Conservation (phyloP, 805 yeast species). For the Metschnikowia noctiluminum region DNA sequence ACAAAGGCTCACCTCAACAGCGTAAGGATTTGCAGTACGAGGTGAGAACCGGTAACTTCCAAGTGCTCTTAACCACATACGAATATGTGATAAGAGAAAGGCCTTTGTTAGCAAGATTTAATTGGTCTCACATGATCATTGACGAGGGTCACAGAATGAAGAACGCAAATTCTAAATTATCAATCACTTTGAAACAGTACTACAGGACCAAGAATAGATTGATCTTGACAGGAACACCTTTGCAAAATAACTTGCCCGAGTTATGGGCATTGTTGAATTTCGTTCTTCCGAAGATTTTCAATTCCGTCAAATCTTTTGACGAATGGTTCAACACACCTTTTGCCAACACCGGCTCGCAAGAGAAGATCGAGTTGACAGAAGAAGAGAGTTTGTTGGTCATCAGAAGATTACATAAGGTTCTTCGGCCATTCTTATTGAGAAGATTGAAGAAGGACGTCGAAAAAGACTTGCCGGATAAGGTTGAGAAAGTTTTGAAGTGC, state of each 20-base stretch:
- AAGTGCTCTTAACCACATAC: slow-evolving; percentile 74
- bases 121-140: slow-evolving; percentile 83
- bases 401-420: slow-evolving; percentile 80
- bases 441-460: slow-evolving; percentile 86
- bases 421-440: slow-evolving; percentile 79
- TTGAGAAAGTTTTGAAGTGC: slow-evolving; percentile 79
- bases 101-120: slow-evolving; percentile 61
- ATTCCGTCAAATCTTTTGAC: slow-evolving; percentile 80
- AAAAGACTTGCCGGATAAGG: slow-evolving; percentile 80
- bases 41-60: slow-evolving; percentile 66
- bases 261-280: slow-evolving; percentile 82
- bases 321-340: slow-evolving; percentile 91
- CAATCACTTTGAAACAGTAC: slow-evolving; percentile 65
- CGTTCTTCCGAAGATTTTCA: slow-evolving; percentile 79
- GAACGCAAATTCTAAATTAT: slow-evolving; percentile 70
- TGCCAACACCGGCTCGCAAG: slow-evolving; percentile 81
- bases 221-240: slow-evolving; percentile 84
- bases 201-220: slow-evolving; percentile 74
- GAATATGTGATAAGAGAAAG: slow-evolving; percentile 80
- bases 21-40: slow-evolving; percentile 65
- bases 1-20: slow-evolving; percentile 74
- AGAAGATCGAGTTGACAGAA: slow-evolving; percentile 75
- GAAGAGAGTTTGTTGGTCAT: slow-evolving; percentile 81
- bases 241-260: slow-evolving; percentile 81
- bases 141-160: slow-evolving; percentile 93